Evolutionary conservation across 805 yeast species (phyloP).

Genomic region (Lachancea sp.): DNA sequence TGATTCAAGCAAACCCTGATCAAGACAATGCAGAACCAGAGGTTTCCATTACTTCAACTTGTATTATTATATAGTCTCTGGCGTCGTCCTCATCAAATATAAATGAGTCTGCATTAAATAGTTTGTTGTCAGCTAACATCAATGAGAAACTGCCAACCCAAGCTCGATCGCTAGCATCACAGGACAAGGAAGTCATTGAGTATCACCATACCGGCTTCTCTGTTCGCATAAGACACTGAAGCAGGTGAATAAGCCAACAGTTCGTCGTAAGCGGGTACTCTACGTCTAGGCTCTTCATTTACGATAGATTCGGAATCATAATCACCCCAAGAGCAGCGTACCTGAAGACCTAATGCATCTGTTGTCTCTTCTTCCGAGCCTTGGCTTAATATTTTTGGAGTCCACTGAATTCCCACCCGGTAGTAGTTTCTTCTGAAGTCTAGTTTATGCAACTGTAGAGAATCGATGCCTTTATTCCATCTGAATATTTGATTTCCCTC

Average conservation of each 20-base stretch:
- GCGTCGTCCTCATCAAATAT: neutral
- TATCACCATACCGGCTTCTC: slow-evolving; percentile 61
- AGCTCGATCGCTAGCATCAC: slow-evolving; percentile 13
- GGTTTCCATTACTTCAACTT: neutral
- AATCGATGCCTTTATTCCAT: slow-evolving; percentile 56
- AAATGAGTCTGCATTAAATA: neutral
- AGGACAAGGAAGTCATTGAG: slow-evolving; percentile 45
- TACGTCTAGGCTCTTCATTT: slow-evolving; percentile 36
- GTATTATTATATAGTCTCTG: neutral
- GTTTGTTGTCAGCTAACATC: neutral
- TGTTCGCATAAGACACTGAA: slow-evolving; percentile 58
- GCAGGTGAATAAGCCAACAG: slow-evolving; percentile 60
- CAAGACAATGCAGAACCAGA: too few species aligned
- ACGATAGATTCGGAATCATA: slow-evolving; percentile 41
- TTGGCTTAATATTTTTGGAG: slow-evolving; percentile 48
- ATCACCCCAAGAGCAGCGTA: slow-evolving; percentile 78
- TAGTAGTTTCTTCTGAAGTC: slow-evolving; percentile 48
- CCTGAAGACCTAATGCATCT: slow-evolving; percentile 45
- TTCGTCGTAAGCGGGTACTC: slow-evolving; percentile 69
- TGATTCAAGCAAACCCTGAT: too few species aligned
- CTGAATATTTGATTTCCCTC: slow-evolving; percentile 45
- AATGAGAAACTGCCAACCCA: neutral
- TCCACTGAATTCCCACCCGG: slow-evolving; percentile 69
- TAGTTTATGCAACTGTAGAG: slow-evolving; percentile 57
- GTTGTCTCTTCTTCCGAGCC: slow-evolving; percentile 29